These are phyloP conservation scores for Phascolomyces articulosus DNA, from an alignment of 371 early-diverging fungal species.

Conservation along the genomic window DNA sequence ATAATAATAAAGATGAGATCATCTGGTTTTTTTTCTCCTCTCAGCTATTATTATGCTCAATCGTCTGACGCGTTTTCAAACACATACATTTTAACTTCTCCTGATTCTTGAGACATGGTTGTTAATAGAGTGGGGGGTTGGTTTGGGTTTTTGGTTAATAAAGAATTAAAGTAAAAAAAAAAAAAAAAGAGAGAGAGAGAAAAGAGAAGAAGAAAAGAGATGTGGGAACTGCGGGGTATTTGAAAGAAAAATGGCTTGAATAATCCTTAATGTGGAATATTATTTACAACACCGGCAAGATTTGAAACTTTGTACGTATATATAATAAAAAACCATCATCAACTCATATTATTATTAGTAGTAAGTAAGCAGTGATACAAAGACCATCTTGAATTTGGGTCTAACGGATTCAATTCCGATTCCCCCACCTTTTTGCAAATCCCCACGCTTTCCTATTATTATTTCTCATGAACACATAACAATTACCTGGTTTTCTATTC, in stretches of 20 bases:
- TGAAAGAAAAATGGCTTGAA: not conserved
- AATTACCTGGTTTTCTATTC: too few relatives aligned
- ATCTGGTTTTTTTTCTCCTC: too few relatives aligned
- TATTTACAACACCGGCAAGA: not conserved
- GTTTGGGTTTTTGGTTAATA: not conserved
- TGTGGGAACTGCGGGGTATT: not conserved
- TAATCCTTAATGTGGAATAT: not conserved
- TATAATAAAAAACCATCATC: too few relatives aligned
- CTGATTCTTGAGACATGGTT: not conserved
- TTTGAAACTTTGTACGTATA: not conserved
- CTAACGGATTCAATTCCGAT: conserved; percentile 3
- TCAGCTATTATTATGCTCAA: too few relatives aligned
- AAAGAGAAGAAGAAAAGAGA: not conserved
- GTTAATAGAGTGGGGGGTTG: not conserved
- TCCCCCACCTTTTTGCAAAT: not conserved
- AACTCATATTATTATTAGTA: too few relatives aligned
- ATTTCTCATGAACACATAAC: not conserved
- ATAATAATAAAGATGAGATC: too few relatives aligned
- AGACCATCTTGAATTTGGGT: not conserved
- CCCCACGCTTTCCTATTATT: not conserved
- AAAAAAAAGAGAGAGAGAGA: too few relatives aligned
- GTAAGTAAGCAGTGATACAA: not conserved
- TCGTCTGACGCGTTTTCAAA: not conserved
- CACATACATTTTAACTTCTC: conserved; percentile 5
- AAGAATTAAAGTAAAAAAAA: not conserved